Percentiles rank a stretch among this genome's conserved stretches.
Conservation (phyloP, 192 early-diverging fungal genomes). For the Cladochytrium replicatum region DNA sequence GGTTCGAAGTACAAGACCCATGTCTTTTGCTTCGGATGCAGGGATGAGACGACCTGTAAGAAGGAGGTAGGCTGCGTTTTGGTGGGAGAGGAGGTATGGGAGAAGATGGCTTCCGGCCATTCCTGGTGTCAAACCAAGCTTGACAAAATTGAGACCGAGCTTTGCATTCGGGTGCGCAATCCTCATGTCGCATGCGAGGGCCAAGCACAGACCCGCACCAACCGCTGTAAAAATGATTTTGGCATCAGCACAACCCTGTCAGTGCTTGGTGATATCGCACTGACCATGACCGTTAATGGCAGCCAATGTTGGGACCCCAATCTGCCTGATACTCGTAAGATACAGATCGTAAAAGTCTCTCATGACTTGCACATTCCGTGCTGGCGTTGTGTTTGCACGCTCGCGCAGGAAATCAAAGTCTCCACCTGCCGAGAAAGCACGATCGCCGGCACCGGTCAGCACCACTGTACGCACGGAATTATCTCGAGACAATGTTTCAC, state of each 20-base stretch:
- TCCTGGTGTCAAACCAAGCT: conserved; percentile 15
- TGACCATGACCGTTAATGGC: conserved; percentile 15
- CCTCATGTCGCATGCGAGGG: conserved; percentile 17
- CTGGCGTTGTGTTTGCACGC: conserved; percentile 1
- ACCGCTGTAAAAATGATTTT: conserved; percentile 4
- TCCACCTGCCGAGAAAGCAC: conserved; percentile 11
- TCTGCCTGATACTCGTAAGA: background rate
- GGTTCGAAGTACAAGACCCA: conserved; percentile 11
- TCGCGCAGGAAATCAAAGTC: conserved; percentile 9
- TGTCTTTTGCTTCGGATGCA: conserved; percentile 9
- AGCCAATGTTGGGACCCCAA: conserved; percentile 15
- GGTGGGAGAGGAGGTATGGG: conserved; percentile 17
- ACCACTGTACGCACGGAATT: too few species aligned
- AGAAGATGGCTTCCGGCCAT: conserved; percentile 21
- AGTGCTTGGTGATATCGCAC: background rate
- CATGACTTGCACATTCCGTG: conserved; percentile 6
- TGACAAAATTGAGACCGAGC: conserved; percentile 17
- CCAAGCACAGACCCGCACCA: conserved; percentile 16
- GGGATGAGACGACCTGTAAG: conserved; percentile 24
- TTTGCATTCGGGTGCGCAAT: conserved; percentile 8
- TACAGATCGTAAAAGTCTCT: conserved; percentile 7
- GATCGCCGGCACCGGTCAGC: conserved; percentile 7
- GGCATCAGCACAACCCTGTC: background rate
- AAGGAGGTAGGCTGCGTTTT: conserved; percentile 19
- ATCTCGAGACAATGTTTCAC: too few species aligned